Conservation (phyloP, 192 early-diverging fungal genomes). For the Obelidium mucronatum region DNA sequence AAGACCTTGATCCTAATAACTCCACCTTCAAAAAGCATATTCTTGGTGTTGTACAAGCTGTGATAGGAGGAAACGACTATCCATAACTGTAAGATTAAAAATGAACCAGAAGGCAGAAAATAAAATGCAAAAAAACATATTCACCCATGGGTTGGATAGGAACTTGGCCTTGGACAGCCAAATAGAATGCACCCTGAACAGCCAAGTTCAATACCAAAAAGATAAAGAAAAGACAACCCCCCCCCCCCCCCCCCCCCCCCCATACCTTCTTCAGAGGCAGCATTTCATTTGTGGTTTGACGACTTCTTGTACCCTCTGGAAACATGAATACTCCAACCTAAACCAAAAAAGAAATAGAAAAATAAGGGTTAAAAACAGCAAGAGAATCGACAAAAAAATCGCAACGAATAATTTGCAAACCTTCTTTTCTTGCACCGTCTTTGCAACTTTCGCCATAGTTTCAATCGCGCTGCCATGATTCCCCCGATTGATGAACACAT, state of each 20-base stretch:
- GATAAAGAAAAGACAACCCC: no score
- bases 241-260: no score
- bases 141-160: conserved; percentile 84
- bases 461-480: conserved; percentile 81
- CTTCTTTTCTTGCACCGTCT: conserved; percentile 75
- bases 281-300: conserved; percentile 70
- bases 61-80: conserved; percentile 75
- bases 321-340: conserved; percentile 83
- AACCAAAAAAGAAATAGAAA: not conserved
- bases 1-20: conserved; percentile 50
- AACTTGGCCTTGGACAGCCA: conserved; percentile 86
- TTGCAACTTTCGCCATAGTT: conserved; percentile 76
- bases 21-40: conserved; percentile 48
- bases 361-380: not conserved
- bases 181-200: conserved; percentile 95
- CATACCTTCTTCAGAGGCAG: conserved; percentile 87
- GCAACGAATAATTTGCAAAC: no score
- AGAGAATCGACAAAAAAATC: not conserved
- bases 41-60: conserved; percentile 45
- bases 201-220: no score
- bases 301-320: conserved; percentile 91
- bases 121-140: not conserved
- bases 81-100: not conserved
- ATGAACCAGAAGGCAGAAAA: not conserved
- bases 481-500: conserved; percentile 85